A percentile compares a stretch with the other conserved stretches of the same genome.
These are phyloP conservation scores for Novymonas esmeraldas DNA, from an alignment of 208 protist species.

Conservation along the genomic window DNA sequence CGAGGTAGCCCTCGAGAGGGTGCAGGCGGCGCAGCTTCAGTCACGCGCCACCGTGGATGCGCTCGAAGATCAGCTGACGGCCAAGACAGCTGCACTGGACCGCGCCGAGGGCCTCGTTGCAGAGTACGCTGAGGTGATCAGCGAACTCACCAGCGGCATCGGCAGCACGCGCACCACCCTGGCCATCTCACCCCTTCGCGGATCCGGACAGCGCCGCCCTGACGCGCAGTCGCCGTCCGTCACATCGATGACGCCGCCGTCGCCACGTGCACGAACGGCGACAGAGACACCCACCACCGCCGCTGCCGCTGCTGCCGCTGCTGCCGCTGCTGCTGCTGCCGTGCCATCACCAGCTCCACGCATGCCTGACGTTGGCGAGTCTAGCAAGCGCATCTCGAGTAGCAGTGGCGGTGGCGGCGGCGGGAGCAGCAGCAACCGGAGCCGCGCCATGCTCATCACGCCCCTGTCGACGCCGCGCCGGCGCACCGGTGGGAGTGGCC, in stretches of 20 bases:
- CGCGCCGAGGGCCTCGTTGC: slow-evolving; percentile 15
- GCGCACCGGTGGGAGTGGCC: no score
- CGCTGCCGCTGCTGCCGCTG: not conserved
- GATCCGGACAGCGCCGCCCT: no score
- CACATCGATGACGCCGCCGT: no score
- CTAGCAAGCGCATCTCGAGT: not conserved
- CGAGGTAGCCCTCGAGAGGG: slow-evolving; percentile 31
- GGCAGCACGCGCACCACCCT: not conserved
- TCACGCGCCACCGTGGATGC: slow-evolving; percentile 3
- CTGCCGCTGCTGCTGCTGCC: not conserved
- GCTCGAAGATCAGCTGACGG: slow-evolving; percentile 21
- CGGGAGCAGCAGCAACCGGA: no score
- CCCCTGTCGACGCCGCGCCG: no score
- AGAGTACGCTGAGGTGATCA: slow-evolving; percentile 25
- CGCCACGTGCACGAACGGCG: no score
- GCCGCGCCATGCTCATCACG: no score
- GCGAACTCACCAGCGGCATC: not conserved
- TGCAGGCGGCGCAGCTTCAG: slow-evolving; percentile 16
- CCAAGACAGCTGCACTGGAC: slow-evolving; percentile 18
- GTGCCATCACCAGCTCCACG: slow-evolving; percentile 13
- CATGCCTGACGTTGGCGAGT: slow-evolving; percentile 2
- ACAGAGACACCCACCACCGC: no score
- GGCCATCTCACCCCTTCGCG: not conserved
- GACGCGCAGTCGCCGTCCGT: no score
- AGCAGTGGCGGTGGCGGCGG: not conserved